Evolutionary conservation across 495 filamentous ascomycete genomes (phyloP).

Genomic region (Hypoxylon fragiforme): DNA sequence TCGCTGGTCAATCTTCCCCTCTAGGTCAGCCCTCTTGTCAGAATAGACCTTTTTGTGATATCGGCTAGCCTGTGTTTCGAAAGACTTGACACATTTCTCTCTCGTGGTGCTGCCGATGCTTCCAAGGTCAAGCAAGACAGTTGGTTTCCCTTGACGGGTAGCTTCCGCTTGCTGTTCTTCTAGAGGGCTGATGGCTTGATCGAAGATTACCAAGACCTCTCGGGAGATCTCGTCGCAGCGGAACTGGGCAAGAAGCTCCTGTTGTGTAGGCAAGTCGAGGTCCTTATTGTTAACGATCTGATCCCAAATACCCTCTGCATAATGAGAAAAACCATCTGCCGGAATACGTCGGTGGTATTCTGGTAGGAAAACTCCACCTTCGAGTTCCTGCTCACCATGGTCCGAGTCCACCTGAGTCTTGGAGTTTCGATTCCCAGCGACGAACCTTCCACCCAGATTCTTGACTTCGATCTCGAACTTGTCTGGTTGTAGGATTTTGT

Average conservation of each 20-base stretch:
- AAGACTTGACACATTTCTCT: conserved; percentile 73
- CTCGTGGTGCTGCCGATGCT: conserved; percentile 72
- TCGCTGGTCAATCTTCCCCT: conserved; percentile 79
- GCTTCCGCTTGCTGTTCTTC: conserved; percentile 83
- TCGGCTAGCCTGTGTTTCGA: conserved; percentile 85
- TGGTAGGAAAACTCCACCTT: conserved; percentile 81
- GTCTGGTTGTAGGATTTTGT: conserved; percentile 96
- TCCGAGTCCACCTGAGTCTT: conserved; percentile 52
- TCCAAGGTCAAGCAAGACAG: conserved; percentile 77
- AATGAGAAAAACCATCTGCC: conserved; percentile 90
- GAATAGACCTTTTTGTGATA: conserved; percentile 96
- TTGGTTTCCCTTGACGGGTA: conserved; percentile 67
- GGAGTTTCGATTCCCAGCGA: conserved; percentile 71
- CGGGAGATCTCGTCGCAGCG: conserved; percentile 93
- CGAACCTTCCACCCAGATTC: conserved; percentile 79
- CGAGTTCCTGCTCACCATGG: conserved; percentile 66
- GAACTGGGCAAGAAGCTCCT: conserved; percentile 95
- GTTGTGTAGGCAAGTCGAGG: conserved; percentile 92
- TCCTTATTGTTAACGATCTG: conserved; percentile 99
- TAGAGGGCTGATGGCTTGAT: conserved; percentile 76
- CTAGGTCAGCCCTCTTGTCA: conserved; percentile 81
- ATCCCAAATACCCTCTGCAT: conserved; percentile 93
- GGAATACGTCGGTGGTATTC: conserved; percentile 96
- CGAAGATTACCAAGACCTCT: conserved; percentile 83
- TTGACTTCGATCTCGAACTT: conserved; percentile 80